Base-by-base conservation (phyloP, 2,329 filamentous ascomycete species). In the Metarhizium album region DNA sequence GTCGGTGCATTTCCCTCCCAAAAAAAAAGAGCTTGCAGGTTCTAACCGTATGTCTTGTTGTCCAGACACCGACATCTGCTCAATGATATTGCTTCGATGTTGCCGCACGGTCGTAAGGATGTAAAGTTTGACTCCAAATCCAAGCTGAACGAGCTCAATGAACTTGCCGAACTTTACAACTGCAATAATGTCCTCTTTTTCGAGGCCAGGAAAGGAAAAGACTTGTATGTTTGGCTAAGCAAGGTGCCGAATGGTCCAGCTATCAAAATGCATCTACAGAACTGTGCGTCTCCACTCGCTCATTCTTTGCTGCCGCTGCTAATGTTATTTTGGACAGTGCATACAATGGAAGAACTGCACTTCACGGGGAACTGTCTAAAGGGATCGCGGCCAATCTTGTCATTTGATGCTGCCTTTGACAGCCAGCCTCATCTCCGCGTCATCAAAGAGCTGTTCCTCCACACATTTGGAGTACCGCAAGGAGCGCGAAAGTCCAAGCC, bases 281-380 rank as follows among this genome's bases (percentile, higher is more conserved):
- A 90, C 62, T 65, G 82, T 84, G 68, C 64, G 75, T 64, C 18
- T 31, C 22, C 31, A 16, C 8, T 18, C 6, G 20, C 14, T 20
- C 20, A 8, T 13, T 16, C 24, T 22, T 27, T 48, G 16, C 27
- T 9, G 33, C 20, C 14, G 29, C 8, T 4, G 48, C 64, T 67
- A 58, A 69, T 51, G 42, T 14, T 4, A 18, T n/a, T 4, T 7
- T 18, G 23, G n/a, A 43, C 58, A 87, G 78, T 96, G 63, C 90
- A 96, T 71, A 96, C 91, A 9, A 95, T 94, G 88, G 89, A 91
- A 63, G 93, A 98, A 68, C 76, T 98, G 35, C 88, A 95, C 64
- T 97, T 98, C 67, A 90, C 90, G 16, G 93, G 93, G 49, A 98
- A 98, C 74, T 96, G 90, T 66, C 74, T 97, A 54, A 96, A 95